These are phyloP conservation scores for Penicillium silybi DNA, from an alignment of 495 filamentous ascomycete genomes.

Conservation along the genomic window DNA sequence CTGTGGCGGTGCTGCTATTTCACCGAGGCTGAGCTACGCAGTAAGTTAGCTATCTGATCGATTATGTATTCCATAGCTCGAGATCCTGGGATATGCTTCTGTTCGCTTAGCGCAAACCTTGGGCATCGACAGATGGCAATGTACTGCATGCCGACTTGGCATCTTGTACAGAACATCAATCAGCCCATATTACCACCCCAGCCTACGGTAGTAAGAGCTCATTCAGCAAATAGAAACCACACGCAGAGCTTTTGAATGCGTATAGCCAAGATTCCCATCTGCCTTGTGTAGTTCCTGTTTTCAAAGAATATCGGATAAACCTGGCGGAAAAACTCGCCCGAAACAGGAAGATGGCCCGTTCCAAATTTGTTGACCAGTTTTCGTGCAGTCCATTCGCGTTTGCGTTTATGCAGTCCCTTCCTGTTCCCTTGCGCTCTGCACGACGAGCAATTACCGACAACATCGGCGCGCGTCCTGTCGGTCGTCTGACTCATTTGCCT, in stretches of 20 bases:
- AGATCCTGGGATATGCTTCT: too few species aligned
- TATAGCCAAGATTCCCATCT: background rate
- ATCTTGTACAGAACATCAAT: too few species aligned
- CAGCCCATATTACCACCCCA: too few species aligned
- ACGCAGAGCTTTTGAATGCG: too few species aligned
- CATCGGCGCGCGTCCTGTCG: constrained; percentile 1
- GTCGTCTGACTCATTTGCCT: constrained; percentile 17
- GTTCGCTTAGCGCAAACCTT: too few species aligned
- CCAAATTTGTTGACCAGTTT: constrained; percentile 9
- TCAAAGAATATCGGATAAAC: constrained; percentile 15
- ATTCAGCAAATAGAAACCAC: too few species aligned
- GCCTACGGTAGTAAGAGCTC: too few species aligned
- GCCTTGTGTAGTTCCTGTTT: background rate
- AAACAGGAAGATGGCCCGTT: constrained; percentile 18
- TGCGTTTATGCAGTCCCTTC: constrained; percentile 26
- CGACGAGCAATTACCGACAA: constrained; percentile 25
- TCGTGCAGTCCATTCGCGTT: constrained; percentile 12
- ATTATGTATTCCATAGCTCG: too few species aligned
- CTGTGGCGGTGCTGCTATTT: background rate
- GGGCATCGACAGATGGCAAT: too few species aligned
- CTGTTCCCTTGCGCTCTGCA: constrained; percentile 18
- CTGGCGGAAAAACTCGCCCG: constrained; percentile 13
- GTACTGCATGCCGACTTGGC: too few species aligned
- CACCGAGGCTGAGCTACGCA: too few species aligned
- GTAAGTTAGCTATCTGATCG: too few species aligned